phyloP scores from a whole-genome alignment of 129 eudicot genomes.

The Dittrichia graveolens region DNA sequence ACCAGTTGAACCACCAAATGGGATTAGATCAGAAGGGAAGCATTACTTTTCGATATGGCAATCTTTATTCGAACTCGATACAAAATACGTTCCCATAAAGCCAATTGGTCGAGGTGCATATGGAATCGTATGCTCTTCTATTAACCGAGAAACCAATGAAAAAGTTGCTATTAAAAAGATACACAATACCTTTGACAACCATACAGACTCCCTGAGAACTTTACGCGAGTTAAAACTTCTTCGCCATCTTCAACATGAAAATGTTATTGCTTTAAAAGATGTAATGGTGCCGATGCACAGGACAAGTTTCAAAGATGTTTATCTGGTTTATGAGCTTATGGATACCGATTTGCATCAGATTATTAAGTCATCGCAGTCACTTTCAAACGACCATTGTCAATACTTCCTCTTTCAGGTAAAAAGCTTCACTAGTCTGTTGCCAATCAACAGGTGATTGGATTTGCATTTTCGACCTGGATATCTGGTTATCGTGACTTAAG shows the following conservation, averaged over 20 bases:
- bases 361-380: conserved; percentile 65
- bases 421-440: background rate
- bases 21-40: conserved; percentile 53
- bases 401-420: conserved; percentile 66
- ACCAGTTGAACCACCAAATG: conserved; percentile 69
- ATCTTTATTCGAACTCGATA: conserved; percentile 61
- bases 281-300: conserved; percentile 57
- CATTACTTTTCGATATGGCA: conserved; percentile 79
- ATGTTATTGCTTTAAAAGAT: conserved; percentile 63
- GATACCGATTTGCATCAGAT: conserved; percentile 66
- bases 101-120: conserved; percentile 67
- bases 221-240: conserved; percentile 66
- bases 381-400: conserved; percentile 64
- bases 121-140: conserved; percentile 70
- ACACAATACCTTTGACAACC: conserved; percentile 58
- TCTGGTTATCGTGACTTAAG: background rate
- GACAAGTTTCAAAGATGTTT: conserved; percentile 68
- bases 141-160: conserved; percentile 64
- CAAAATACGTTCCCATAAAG: conserved; percentile 65
- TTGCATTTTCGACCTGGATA: background rate
- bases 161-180: conserved; percentile 72
- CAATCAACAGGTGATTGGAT: background rate
- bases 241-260: conserved; percentile 62
- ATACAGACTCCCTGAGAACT: conserved; percentile 60
- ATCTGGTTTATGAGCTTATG: conserved; percentile 76